phyloP scores from a whole-genome alignment of 164 flowering plant species.

The Stephania cephalantha region DNA sequence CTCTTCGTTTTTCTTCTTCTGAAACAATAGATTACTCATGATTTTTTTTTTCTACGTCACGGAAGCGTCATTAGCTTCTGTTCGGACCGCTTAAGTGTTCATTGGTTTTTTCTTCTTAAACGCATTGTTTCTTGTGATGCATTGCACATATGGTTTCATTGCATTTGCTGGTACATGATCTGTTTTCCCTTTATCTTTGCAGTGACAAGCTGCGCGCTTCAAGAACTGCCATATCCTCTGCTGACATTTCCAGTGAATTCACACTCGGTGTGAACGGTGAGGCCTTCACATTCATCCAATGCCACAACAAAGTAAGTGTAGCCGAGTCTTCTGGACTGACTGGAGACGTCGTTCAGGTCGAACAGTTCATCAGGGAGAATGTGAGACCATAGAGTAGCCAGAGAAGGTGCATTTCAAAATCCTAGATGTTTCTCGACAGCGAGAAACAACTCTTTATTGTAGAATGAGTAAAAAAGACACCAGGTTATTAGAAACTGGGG shows the following conservation, averaged over 20 bases:
- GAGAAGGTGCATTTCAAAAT: not conserved
- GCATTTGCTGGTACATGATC: not conserved
- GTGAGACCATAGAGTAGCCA: constrained; percentile 40
- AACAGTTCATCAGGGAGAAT: constrained; percentile 66
- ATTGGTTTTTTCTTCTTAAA: too few relatives aligned
- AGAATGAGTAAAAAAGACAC: not conserved
- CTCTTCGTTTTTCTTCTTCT: not conserved
- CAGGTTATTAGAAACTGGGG: not conserved
- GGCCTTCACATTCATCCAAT: constrained; percentile 73
- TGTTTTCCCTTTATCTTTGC: constrained; percentile 11
- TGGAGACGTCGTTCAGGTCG: constrained; percentile 68
- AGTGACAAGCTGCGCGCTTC: constrained; percentile 85
- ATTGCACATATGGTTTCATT: not conserved
- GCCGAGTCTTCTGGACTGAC: constrained; percentile 82
- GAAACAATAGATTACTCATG: not conserved
- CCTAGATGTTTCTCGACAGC: not conserved
- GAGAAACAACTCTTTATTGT: not conserved
- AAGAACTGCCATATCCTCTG: constrained; percentile 68
- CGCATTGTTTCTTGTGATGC: not conserved
- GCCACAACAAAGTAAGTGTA: constrained; percentile 63
- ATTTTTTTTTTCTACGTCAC: not conserved
- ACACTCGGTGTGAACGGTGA: constrained; percentile 74
- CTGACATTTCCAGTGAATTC: constrained; percentile 64
- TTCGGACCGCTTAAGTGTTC: too few relatives aligned
- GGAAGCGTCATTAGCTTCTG: not conserved